A percentile compares a stretch with the other conserved stretches of the same genome.
Evolutionary conservation across 2,329 filamentous ascomycete species (phyloP).

Genomic region (Fusarium verticillioides): DNA sequence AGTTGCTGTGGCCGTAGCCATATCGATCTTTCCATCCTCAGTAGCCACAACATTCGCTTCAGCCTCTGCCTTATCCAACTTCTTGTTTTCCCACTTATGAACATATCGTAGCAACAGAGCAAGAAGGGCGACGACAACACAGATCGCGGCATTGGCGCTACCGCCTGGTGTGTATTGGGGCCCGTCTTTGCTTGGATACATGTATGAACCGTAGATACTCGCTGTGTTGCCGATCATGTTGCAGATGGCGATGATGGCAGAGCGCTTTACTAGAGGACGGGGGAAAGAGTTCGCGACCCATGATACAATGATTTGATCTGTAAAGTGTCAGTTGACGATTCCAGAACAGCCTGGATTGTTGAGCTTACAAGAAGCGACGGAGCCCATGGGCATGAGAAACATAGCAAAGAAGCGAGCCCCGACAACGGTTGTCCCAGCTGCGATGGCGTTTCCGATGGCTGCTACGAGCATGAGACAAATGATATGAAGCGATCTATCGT

Average conservation of each 20-base stretch:
- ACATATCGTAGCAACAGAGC: conserved; percentile 64
- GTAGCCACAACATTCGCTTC: conserved; percentile 12
- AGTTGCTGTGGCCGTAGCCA: not conserved
- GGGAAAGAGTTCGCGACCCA: conserved; percentile 77
- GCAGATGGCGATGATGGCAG: conserved; percentile 72
- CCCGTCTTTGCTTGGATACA: conserved; percentile 56
- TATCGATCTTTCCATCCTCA: not conserved
- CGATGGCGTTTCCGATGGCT: conserved; percentile 65
- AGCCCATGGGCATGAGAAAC: conserved; percentile 69
- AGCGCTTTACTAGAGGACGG: conserved; percentile 74
- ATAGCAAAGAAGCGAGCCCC: conserved; percentile 70
- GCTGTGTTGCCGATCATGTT: conserved; percentile 73
- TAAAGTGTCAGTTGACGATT: accelerated
- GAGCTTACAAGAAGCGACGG: conserved; percentile 58
- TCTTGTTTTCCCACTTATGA: conserved; percentile 69
- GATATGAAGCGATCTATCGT: conserved; percentile 68
- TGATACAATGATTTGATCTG: conserved; percentile 69
- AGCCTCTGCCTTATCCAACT: conserved; percentile 61
- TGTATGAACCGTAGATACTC: conserved; percentile 60
- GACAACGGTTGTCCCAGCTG: conserved; percentile 60
- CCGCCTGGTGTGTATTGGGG: conserved; percentile 64
- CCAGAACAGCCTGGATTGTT: accelerated
- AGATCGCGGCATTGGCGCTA: conserved; percentile 70
- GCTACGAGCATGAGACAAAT: conserved; percentile 63
- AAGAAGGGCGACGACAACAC: conserved; percentile 67